phyloP scores from a whole-genome alignment of 2,329 filamentous ascomycete genomes.

The Pezicula radicicola region DNA sequence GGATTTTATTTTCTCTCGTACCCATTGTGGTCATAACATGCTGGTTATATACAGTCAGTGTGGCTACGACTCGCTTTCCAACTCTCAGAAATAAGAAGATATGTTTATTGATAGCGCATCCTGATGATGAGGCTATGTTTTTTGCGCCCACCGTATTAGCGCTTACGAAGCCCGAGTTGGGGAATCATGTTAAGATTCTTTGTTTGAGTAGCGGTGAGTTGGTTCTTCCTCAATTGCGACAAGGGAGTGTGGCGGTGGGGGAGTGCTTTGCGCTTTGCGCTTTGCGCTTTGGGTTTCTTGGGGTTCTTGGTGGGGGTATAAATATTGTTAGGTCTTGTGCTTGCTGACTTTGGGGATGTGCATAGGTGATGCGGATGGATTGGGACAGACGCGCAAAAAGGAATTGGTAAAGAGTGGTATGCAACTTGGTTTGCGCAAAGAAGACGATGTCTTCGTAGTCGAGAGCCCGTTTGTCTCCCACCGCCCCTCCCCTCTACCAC shows the following conservation, averaged over 20 bases:
- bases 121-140: slow-evolving; percentile 99
- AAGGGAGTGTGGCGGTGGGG: background rate
- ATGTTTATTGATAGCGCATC: slow-evolving; percentile 90
- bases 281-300: too few relatives aligned
- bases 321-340: slow-evolving; percentile 8
- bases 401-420: slow-evolving; percentile 82
- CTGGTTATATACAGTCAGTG: slow-evolving; percentile 32
- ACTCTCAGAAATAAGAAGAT: slow-evolving; percentile 79
- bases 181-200: slow-evolving; percentile 91
- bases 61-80: slow-evolving; percentile 51
- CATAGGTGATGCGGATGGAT: slow-evolving; percentile 77
- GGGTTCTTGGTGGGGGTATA: background rate
- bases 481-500: slow-evolving; percentile 7
- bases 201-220: slow-evolving; percentile 78
- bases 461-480: slow-evolving; percentile 62
- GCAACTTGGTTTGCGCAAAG: slow-evolving; percentile 68
- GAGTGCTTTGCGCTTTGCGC: too few relatives aligned
- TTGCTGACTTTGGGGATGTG: slow-evolving; percentile 6
- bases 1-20: slow-evolving; percentile 25
- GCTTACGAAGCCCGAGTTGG: slow-evolving; percentile 74
- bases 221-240: background rate
- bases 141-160: slow-evolving; percentile 86
- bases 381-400: slow-evolving; percentile 77
- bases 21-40: slow-evolving; percentile 35
- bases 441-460: slow-evolving; percentile 82